Conservation (phyloP, 352 stramenopile species). For the Phytopythium chamaehyphon region DNA sequence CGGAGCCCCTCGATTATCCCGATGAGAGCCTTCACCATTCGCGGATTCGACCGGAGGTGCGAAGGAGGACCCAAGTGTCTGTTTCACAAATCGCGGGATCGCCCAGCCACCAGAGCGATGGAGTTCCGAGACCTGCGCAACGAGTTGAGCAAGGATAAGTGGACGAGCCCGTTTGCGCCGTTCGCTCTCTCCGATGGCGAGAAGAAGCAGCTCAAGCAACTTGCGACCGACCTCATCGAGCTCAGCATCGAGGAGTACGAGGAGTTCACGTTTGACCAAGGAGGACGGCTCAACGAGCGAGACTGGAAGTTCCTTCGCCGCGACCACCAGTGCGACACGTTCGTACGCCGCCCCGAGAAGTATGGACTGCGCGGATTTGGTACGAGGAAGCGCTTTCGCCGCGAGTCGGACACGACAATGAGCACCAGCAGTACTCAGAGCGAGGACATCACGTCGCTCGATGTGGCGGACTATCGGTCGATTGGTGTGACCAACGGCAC, state of each 20-base stretch:
- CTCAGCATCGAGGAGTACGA: conserved; percentile 41
- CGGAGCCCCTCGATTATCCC: background rate
- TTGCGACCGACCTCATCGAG: conserved; percentile 33
- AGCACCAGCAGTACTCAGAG: conserved; percentile 41
- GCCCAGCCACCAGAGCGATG: background rate
- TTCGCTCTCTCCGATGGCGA: conserved; percentile 45
- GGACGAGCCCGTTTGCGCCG: conserved; percentile 5
- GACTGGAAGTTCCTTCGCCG: conserved; percentile 71
- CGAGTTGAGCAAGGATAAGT: conserved; percentile 7
- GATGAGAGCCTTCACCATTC: background rate
- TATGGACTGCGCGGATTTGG: conserved; percentile 6
- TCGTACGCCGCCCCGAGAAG: conserved; percentile 4
- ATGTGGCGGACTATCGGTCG: conserved; percentile 7
- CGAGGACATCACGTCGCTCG: conserved; percentile 21
- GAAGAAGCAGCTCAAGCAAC: conserved; percentile 30
- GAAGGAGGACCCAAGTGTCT: too few relatives aligned
- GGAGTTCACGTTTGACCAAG: conserved; percentile 3
- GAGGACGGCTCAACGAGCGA: conserved; percentile 21
- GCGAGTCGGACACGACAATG: conserved; percentile 15
- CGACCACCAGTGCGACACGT: conserved; percentile 35
- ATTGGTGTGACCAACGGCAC: conserved; percentile 18
- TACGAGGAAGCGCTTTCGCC: conserved; percentile 6
- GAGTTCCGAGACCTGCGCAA: conserved; percentile 5
- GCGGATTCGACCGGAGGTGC: background rate
- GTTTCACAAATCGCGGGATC: background rate